phyloP scores from a whole-genome alignment of 108 stramenopile species.

The Parietichytrium sp. region DNA sequence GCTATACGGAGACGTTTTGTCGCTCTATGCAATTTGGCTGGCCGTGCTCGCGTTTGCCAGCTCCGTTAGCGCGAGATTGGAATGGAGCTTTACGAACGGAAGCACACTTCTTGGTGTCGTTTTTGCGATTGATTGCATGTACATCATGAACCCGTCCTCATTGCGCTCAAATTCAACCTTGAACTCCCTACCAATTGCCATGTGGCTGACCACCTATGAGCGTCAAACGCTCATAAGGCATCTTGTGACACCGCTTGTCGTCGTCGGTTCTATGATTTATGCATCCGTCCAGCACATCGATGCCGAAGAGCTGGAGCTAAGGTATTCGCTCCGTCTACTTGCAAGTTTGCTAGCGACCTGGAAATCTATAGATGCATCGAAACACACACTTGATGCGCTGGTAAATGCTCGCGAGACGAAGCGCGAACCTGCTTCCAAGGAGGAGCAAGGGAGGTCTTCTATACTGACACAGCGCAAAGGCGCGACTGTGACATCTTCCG shows the following conservation, averaged over 20 bases:
- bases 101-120: neutral
- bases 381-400: too few species aligned
- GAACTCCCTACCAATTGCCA: neutral
- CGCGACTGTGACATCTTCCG: too few species aligned
- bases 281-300: too few species aligned
- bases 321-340: too few species aligned
- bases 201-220: slow-evolving; percentile 13
- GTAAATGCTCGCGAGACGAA: too few species aligned
- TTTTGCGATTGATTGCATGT: neutral
- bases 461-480: too few species aligned
- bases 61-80: neutral
- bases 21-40: neutral
- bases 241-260: neutral
- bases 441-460: too few species aligned
- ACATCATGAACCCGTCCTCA: neutral
- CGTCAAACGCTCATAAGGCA: neutral
- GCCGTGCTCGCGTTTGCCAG: neutral
- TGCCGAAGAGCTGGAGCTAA: too few species aligned
- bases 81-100: neutral
- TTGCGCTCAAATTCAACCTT: neutral
- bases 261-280: neutral
- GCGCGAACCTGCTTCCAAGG: too few species aligned
- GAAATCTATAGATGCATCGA: too few species aligned
- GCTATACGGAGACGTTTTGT: neutral
- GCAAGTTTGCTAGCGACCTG: too few species aligned